Conservation (phyloP, 1,139 yeast species). For the Pichia kudriavzevii region DNA sequence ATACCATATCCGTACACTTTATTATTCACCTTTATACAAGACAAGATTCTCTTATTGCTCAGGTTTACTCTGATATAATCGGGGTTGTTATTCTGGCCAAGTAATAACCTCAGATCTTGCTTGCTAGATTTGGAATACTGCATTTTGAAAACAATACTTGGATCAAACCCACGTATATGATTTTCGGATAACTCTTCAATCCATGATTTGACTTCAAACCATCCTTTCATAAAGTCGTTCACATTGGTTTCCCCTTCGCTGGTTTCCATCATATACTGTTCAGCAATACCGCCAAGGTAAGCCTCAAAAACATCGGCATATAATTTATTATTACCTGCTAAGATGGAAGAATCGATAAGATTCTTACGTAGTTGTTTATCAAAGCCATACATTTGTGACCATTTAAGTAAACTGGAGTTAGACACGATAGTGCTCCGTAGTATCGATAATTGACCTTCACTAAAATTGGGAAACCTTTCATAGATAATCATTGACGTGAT, state of each 20-base stretch:
- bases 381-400: conserved; percentile 64
- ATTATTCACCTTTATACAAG: conserved; percentile 48
- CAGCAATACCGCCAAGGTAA: conserved; percentile 64
- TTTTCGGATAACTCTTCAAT: conserved; percentile 46
- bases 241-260: conserved; percentile 27
- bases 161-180: conserved; percentile 29
- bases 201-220: conserved; percentile 51
- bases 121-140: conserved; percentile 56
- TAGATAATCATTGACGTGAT: conserved; percentile 61
- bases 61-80: conserved; percentile 48
- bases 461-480: conserved; percentile 56
- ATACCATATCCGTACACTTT: conserved; percentile 48
- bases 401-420: conserved; percentile 61
- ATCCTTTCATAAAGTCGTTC: conserved; percentile 39
- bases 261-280: conserved; percentile 16
- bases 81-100: conserved; percentile 69
- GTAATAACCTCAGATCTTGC: conserved; percentile 63
- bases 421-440: conserved; percentile 64
- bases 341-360: conserved; percentile 28
- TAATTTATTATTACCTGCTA: conserved; percentile 43
- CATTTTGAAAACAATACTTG: conserved; percentile 32
- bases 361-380: conserved; percentile 51
- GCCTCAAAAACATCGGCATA: conserved; percentile 82
- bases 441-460: conserved; percentile 74
- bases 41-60: conserved; percentile 30